Conservation (phyloP, 2,329 filamentous ascomycete genomes). For the Pseudovirgaria hyperparasitica region DNA sequence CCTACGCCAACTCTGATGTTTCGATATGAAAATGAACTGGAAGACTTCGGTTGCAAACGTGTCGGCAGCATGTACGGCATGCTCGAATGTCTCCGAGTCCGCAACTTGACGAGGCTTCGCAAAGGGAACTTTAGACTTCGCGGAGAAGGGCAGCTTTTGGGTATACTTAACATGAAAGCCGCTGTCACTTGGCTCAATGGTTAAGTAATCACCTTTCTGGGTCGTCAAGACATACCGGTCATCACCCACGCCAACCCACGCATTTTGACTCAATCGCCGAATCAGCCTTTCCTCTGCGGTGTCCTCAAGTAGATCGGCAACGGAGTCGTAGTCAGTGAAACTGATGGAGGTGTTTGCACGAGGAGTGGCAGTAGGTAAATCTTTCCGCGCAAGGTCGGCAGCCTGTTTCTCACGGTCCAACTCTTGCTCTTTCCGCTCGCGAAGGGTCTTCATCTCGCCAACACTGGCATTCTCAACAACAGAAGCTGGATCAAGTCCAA, state of each 20-base stretch:
- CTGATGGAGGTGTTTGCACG: constrained; percentile 52
- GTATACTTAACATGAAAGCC: constrained; percentile 29
- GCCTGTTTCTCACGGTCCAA: constrained; percentile 29
- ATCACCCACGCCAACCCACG: constrained; percentile 72
- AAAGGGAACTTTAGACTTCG: constrained; percentile 41
- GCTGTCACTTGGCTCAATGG: constrained; percentile 30
- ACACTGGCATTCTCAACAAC: constrained; percentile 56
- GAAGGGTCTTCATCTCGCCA: constrained; percentile 46
- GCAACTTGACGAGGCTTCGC: constrained; percentile 58
- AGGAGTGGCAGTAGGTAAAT: constrained; percentile 16
- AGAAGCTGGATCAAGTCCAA: constrained; percentile 77
- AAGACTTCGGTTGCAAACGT: constrained; percentile 60
- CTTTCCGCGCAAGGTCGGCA: constrained; percentile 59
- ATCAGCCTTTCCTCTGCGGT: constrained; percentile 68
- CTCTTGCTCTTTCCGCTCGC: constrained; percentile 32
- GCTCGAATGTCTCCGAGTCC: constrained; percentile 50
- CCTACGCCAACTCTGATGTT: constrained; percentile 57
- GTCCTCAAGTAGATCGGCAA: constrained; percentile 83
- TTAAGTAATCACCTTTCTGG: constrained; percentile 45
- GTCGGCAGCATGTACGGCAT: constrained; percentile 75
- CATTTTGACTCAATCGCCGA: constrained; percentile 56
- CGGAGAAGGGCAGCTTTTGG: constrained; percentile 22
- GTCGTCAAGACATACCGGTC: constrained; percentile 60
- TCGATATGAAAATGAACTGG: constrained; percentile 52
- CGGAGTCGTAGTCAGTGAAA: constrained; percentile 82